Evolutionary conservation across 1,284 basidiomycete species (phyloP).

Genomic region (Papiliotrema nemorosa): DNA sequence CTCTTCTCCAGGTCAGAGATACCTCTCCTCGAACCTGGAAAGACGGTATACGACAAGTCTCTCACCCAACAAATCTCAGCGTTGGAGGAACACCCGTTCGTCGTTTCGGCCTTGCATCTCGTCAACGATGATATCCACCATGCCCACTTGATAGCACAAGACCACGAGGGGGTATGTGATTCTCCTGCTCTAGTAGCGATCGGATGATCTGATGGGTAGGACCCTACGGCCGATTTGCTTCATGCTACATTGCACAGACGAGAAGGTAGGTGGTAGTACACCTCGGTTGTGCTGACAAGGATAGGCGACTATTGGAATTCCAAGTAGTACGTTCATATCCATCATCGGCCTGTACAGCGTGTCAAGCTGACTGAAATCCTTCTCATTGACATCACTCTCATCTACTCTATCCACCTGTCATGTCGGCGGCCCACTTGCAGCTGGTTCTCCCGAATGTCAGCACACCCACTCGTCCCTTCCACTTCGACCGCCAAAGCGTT

Average conservation of each 20-base stretch:
- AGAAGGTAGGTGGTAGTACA: constrained; percentile 29
- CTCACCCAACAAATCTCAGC: constrained; percentile 26
- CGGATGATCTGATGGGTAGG: constrained; percentile 11
- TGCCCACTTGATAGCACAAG: constrained; percentile 42
- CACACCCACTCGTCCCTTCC: constrained; percentile 32
- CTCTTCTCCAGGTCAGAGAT: constrained; percentile 29
- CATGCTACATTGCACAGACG: constrained; percentile 47
- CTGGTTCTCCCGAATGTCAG: constrained; percentile 35
- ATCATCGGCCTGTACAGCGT: background rate
- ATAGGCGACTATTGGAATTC: constrained; percentile 49
- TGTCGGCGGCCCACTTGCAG: no score
- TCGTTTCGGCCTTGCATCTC: constrained; percentile 41
- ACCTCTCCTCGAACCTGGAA: constrained; percentile 41
- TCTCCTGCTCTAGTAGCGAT: background rate
- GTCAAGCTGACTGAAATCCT: background rate
- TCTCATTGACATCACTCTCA: background rate
- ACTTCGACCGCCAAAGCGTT: constrained; percentile 31
- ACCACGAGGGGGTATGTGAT: constrained; percentile 34
- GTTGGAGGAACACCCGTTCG: constrained; percentile 31
- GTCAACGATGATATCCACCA: constrained; percentile 47
- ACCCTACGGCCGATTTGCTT: constrained; percentile 40
- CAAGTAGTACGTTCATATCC: constrained; percentile 38
- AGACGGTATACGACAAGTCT: constrained; percentile 25
- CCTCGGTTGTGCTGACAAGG: background rate
- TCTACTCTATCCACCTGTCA: no score